phyloP scores from a whole-genome alignment of 108 stramenopile genomes.

The Nannochloropsis oceanica region DNA sequence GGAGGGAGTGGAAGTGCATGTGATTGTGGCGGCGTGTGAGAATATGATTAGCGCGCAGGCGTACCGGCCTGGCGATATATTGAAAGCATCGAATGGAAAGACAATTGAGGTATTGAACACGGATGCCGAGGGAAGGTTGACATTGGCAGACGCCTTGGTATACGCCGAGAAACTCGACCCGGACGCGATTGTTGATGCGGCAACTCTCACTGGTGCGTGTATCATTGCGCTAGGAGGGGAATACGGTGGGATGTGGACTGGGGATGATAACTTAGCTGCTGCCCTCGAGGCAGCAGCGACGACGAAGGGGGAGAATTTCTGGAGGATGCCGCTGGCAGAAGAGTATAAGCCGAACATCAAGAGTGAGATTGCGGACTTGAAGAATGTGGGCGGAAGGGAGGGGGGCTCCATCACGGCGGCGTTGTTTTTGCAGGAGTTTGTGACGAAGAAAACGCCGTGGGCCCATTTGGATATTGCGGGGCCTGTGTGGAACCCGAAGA shows the following conservation, averaged over 20 bases:
- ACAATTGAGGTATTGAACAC: conserved; percentile 88
- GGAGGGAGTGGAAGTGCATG: conserved; percentile 29
- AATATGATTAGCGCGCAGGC: conserved; percentile 88
- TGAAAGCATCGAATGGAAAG: conserved; percentile 92
- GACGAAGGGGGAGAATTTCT: conserved; percentile 64
- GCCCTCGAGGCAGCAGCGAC: conserved; percentile 56
- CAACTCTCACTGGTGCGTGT: conserved; percentile 55
- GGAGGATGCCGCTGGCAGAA: conserved; percentile 34
- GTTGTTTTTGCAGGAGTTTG: conserved; percentile 42
- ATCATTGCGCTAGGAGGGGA: conserved; percentile 47
- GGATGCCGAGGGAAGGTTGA: conserved; percentile 91
- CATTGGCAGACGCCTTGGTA: conserved; percentile 89
- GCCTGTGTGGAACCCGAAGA: conserved; percentile 68
- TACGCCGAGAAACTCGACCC: conserved; percentile 81
- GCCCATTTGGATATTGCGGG: conserved; percentile 45
- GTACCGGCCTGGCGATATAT: conserved; percentile 75
- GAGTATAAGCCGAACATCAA: conserved; percentile 29
- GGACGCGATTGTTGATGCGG: conserved; percentile 61
- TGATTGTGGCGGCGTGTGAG: conserved; percentile 40
- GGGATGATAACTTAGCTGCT: conserved; percentile 64
- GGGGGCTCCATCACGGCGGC: conserved; percentile 44
- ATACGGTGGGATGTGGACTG: conserved; percentile 52
- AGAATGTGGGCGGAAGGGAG: conserved; percentile 22
- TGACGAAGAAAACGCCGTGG: conserved; percentile 37
- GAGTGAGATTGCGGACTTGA: conserved; percentile 35